Evolutionary conservation across 768 basidiomycete genomes (phyloP), one percentile per base, ranked within the genome.

Genomic region (Mrakia frigida): DNA sequence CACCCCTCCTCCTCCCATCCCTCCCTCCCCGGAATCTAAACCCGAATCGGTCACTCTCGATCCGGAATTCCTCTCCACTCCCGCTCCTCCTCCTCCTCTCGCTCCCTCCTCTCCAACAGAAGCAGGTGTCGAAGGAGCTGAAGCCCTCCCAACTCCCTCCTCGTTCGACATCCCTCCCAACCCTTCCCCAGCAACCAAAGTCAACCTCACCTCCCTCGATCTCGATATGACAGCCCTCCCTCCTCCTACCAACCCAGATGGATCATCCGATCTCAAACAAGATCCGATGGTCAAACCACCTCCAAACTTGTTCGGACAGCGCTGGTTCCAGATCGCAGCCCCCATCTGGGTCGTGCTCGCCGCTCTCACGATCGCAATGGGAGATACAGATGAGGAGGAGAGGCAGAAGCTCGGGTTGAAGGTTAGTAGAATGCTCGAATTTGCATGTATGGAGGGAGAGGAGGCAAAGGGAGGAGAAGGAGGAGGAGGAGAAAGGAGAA

Each of bases 361-460:
- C 59, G 39, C 35, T 1, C 6, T 41, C 25, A 33, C 53, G 14
- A 72, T 72, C 53, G 71, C 71, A 39, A 6, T 39, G 50, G 53
- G 59, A 3, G 37, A 72, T 18, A 72, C 71, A 33, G 50, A 60
- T 33, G 71, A 33, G 16, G 59, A 72, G 31, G 65, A 68, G 37
- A 68, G 65, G 37, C 35, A 68, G 65, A 68, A 68, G 65, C 65
- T 68, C 31, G 65, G 65, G 6, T 39, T 68, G 23, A 68, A 68
- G 65, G 65, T 68, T n/a, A 37, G 65, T 68, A 50, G 14, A 50
- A n/a, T 14, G 16, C 2, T 50, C 5, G 14, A 50, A 50, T 50
- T 18, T 50, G 2, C 13, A 43, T 43, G 50, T n/a, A 52, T 52
- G 1, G n/a, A 5, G n/a, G 69, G 35, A 52, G 28, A 23, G 21